These are phyloP conservation scores for Pichia sp. DNA, from an alignment of 1,139 yeast species.

Conservation along the genomic window DNA sequence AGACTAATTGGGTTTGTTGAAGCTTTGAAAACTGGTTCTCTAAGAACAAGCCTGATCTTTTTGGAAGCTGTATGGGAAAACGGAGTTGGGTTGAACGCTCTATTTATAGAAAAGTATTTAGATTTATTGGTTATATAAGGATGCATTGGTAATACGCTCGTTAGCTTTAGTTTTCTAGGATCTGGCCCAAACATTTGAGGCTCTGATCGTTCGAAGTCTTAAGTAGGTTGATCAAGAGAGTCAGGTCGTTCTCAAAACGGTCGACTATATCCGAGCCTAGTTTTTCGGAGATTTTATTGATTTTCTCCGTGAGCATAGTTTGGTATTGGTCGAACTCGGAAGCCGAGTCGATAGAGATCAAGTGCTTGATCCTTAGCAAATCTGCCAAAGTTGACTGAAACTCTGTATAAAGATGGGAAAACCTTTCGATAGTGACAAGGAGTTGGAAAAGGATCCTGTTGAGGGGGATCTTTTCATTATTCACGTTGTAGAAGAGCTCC, in stretches of 20 bases:
- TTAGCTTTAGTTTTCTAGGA: conserved; percentile 23
- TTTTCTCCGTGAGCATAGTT: conserved; percentile 15
- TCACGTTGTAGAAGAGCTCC: conserved; percentile 11
- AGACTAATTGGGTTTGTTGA: conserved; percentile 22
- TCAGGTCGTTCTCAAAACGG: conserved; percentile 29
- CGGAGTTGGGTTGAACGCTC: conserved; percentile 11
- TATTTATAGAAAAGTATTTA: conserved; percentile 13
- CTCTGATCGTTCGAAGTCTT: conserved; percentile 34
- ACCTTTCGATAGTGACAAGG: conserved; percentile 8
- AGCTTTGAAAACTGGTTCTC: conserved; percentile 17
- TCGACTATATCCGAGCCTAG: conserved; percentile 27
- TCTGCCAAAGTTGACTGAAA: conserved; percentile 8
- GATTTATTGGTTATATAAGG: conserved; percentile 10
- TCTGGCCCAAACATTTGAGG: conserved; percentile 32
- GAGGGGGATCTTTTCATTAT: conserved; percentile 2
- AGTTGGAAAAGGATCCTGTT: conserved; percentile 11
- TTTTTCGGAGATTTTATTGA: conserved; percentile 22
- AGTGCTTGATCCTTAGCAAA: not conserved
- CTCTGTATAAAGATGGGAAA: conserved; percentile 5
- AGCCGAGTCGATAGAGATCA: not conserved
- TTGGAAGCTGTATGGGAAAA: conserved; percentile 19
- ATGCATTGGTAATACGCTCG: too few species aligned
- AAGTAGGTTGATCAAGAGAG: conserved; percentile 34
- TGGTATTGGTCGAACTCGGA: conserved; percentile 5
- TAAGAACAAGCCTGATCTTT: conserved; percentile 14